A percentile compares a stretch with the other conserved stretches of the same genome.
These are phyloP conservation scores for Aureobasidium sp. DNA, from an alignment of 2,329 filamentous ascomycete species.

Conservation along the genomic window DNA sequence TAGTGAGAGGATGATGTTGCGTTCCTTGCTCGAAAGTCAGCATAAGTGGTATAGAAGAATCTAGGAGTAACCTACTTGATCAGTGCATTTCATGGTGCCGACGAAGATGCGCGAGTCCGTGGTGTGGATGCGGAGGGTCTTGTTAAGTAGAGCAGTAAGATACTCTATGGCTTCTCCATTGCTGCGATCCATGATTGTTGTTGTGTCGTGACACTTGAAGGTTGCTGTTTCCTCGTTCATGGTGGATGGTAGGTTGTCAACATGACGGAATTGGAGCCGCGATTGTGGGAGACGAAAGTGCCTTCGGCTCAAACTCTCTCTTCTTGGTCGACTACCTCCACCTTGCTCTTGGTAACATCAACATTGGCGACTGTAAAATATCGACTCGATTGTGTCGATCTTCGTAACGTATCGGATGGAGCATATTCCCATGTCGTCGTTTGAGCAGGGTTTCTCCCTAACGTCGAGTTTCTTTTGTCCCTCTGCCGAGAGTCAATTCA, in stretches of 20 bases:
- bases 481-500: not conserved
- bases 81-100: slow-evolving; percentile 89
- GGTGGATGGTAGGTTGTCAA: not conserved
- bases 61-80: slow-evolving; percentile 53
- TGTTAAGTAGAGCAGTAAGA: slow-evolving; percentile 36
- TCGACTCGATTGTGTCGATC: not conserved
- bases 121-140: slow-evolving; percentile 69
- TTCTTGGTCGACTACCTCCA: not conserved
- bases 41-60: not conserved
- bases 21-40: slow-evolving; percentile 40
- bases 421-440: not conserved
- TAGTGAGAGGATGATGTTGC: slow-evolving; percentile 72
- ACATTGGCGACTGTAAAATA: not conserved
- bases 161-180: slow-evolving; percentile 23
- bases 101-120: slow-evolving; percentile 83
- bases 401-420: not conserved
- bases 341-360: not conserved
- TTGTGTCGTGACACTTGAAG: not conserved
- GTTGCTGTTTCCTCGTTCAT: not conserved
- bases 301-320: not conserved
- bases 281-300: not conserved
- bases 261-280: not conserved
- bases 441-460: not conserved
- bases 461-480: not conserved
- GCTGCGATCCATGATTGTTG: not conserved